Evolutionary conservation across 1,139 yeast species (phyloP).

Genomic region (Yamadazyma aaseri): DNA sequence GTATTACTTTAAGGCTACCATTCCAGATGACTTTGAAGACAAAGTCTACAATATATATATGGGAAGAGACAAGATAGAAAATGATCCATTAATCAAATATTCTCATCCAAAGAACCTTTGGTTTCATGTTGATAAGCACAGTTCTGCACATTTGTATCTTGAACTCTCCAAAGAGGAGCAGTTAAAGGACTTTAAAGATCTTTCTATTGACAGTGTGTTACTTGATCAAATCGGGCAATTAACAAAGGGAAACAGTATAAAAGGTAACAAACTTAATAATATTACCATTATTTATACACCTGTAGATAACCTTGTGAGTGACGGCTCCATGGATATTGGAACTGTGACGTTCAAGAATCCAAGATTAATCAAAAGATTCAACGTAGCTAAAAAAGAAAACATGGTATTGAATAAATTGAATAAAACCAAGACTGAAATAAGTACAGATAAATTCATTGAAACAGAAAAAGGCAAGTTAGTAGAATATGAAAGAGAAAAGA

Average conservation of each 20-base stretch:
- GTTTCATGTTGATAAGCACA: constrained; percentile 81
- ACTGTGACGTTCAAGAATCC: constrained; percentile 72
- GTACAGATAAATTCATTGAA: constrained; percentile 52
- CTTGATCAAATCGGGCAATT: constrained; percentile 68
- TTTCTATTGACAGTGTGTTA: constrained; percentile 50
- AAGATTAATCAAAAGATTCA: constrained; percentile 51
- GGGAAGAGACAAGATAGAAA: constrained; percentile 79
- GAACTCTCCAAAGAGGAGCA: constrained; percentile 49
- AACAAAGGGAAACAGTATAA: constrained; percentile 78
- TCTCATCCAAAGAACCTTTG: constrained; percentile 73
- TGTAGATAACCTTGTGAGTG: constrained; percentile 68
- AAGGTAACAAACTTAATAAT: constrained; percentile 72
- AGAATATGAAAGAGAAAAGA: constrained; percentile 32
- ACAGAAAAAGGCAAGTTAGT: constrained; percentile 42
- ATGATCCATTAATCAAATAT: constrained; percentile 68
- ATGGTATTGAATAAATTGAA: constrained; percentile 62
- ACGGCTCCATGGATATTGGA: constrained; percentile 79
- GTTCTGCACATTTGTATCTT: constrained; percentile 81
- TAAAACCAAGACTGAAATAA: constrained; percentile 54
- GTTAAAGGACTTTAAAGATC: constrained; percentile 28
- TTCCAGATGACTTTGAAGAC: constrained; percentile 29
- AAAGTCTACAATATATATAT: constrained; percentile 48
- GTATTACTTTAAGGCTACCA: constrained; percentile 50
- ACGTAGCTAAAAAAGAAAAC: constrained; percentile 59
- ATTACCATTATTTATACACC: constrained; percentile 75